Evolutionary conservation across 1,284 basidiomycete genomes (phyloP).

Genomic region (Dichomitus squalens): DNA sequence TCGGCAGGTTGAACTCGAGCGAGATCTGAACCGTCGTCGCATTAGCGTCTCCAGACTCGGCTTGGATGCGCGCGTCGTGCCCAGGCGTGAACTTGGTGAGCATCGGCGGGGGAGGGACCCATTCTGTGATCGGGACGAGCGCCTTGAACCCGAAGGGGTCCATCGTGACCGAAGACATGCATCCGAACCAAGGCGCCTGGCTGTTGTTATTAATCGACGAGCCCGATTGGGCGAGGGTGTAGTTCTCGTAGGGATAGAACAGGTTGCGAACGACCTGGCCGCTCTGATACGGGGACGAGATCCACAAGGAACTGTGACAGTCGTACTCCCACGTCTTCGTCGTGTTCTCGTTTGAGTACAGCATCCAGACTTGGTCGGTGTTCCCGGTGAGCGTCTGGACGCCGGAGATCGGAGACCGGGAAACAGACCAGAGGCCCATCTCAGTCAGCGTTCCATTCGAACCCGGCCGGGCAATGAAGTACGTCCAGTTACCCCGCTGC

Average conservation of each 20-base stretch:
- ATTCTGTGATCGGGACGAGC: conserved; percentile 68
- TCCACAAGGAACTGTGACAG: conserved; percentile 64
- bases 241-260: conserved; percentile 82
- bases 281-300: conserved; percentile 73
- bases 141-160: conserved; percentile 81
- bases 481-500: conserved; percentile 83
- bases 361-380: conserved; percentile 74
- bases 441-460: conserved; percentile 81
- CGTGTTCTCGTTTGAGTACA: conserved; percentile 84
- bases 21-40: conserved; percentile 65
- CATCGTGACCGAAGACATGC: conserved; percentile 66
- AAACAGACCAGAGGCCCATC: conserved; percentile 84
- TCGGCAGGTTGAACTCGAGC: conserved; percentile 77
- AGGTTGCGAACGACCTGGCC: conserved; percentile 71
- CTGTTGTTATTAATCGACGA: conserved; percentile 60
- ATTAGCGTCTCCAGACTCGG: conserved; percentile 50
- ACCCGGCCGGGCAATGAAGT: conserved; percentile 75
- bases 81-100: conserved; percentile 82
- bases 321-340: conserved; percentile 66
- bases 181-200: conserved; percentile 70
- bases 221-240: conserved; percentile 64
- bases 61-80: conserved; percentile 76
- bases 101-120: conserved; percentile 70
- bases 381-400: conserved; percentile 61
- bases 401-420: conserved; percentile 59